phyloP scores from a whole-genome alignment of 768 basidiomycete species.

The Auricularia auricula-judae region DNA sequence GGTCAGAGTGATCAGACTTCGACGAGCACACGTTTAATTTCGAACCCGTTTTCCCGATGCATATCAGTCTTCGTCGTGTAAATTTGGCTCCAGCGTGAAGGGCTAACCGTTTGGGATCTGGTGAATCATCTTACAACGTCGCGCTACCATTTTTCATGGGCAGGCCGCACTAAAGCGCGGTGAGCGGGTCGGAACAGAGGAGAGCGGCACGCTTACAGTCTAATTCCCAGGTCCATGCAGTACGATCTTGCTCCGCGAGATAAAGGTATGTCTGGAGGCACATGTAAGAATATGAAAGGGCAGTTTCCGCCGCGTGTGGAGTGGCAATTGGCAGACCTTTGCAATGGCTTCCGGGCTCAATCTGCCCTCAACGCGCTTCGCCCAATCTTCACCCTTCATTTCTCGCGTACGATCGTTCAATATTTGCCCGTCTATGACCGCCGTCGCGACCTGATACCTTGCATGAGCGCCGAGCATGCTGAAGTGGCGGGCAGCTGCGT shows the following conservation, averaged over 20 bases:
- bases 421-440: constrained; percentile 30
- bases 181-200: not conserved
- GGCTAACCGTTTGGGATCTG: no score
- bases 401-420: constrained; percentile 24
- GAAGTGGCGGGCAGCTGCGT: not conserved
- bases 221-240: constrained; percentile 14
- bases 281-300: no score
- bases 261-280: constrained; percentile 4
- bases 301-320: not conserved
- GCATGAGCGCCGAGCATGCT: not conserved
- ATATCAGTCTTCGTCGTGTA: no score
- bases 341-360: constrained; percentile 63
- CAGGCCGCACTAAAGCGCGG: constrained; percentile 30
- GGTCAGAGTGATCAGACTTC: no score
- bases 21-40: no score
- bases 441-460: constrained; percentile 34
- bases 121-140: no score
- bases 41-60: no score
- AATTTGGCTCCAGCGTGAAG: no score
- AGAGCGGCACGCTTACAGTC: constrained; percentile 1
- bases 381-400: constrained; percentile 27
- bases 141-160: constrained; percentile 38
- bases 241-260: constrained; percentile 10
- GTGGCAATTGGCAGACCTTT: constrained; percentile 13
- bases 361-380: constrained; percentile 32